Evolutionary conservation across 495 filamentous ascomycete genomes (phyloP).

Genomic region (Podospora anserina): DNA sequence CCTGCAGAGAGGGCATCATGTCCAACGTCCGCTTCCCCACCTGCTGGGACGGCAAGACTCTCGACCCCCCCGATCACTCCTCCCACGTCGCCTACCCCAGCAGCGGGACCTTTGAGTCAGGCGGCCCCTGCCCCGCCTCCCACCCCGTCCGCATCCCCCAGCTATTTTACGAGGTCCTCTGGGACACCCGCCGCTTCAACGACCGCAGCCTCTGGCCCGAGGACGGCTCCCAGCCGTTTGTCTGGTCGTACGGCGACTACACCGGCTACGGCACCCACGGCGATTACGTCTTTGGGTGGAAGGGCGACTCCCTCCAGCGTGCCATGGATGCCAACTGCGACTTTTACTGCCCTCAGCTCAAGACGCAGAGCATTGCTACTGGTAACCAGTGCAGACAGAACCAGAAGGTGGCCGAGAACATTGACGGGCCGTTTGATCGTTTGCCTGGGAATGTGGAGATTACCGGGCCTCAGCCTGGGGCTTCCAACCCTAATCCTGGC

Average conservation of each 20-base stretch:
- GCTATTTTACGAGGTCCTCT: constrained; percentile 43
- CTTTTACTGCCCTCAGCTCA: neutral
- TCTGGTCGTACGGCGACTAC: constrained; percentile 44
- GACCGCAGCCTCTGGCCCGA: constrained; percentile 39
- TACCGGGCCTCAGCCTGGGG: constrained; percentile 22
- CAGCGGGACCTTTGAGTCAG: constrained; percentile 33
- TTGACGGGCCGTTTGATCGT: constrained; percentile 33
- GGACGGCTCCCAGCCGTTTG: constrained; percentile 46
- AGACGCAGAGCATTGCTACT: constrained; percentile 27
- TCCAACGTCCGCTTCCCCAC: constrained; percentile 39
- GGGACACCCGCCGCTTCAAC: constrained; percentile 40
- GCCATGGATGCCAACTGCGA: constrained; percentile 41
- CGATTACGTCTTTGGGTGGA: constrained; percentile 45
- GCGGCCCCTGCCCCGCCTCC: constrained; percentile 30
- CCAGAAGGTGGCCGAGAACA: constrained; percentile 34
- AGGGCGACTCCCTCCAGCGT: constrained; percentile 37
- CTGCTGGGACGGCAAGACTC: constrained; percentile 35
- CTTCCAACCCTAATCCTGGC: constrained; percentile 6
- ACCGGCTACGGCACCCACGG: constrained; percentile 43
- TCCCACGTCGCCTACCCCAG: constrained; percentile 41
- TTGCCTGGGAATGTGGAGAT: constrained; percentile 19
- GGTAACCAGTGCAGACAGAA: constrained; percentile 37
- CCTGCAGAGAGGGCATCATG: constrained; percentile 42
- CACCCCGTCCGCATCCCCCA: constrained; percentile 40
- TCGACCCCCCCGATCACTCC: constrained; percentile 38